These are phyloP conservation scores for Physcomitrellopsis africana DNA, from an alignment of 225 moss, liverwort and hornwort genomes.

Conservation along the genomic window DNA sequence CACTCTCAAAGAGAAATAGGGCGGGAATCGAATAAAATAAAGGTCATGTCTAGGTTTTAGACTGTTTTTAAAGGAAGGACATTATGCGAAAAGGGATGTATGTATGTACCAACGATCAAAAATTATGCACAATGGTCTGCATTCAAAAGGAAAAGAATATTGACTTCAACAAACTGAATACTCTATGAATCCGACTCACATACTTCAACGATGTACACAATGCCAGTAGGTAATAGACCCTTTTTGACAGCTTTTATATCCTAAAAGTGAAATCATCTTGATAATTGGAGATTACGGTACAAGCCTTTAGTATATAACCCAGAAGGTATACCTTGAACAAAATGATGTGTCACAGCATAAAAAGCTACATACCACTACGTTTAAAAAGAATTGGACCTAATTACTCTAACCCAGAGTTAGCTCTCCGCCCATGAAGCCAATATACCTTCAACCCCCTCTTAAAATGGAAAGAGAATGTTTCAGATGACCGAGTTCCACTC, in stretches of 20 bases:
- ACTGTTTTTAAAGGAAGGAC: not conserved
- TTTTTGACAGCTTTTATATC: slow-evolving; percentile 4
- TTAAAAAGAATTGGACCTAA: slow-evolving; percentile 35
- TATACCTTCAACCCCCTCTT: slow-evolving; percentile 30
- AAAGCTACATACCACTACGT: slow-evolving; percentile 17
- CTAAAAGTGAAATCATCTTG: slow-evolving; percentile 23
- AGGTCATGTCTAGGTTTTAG: too few relatives aligned
- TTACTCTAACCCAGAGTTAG: slow-evolving; percentile 1
- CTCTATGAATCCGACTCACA: slow-evolving; percentile 12
- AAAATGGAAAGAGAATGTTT: slow-evolving; percentile 29
- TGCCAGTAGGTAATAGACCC: slow-evolving; percentile 10
- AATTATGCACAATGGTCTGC: not conserved
- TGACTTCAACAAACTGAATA: slow-evolving; percentile 16
- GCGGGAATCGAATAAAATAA: too few relatives aligned
- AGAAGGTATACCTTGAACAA: slow-evolving; percentile 26
- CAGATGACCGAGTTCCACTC: slow-evolving; percentile 23
- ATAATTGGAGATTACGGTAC: slow-evolving; percentile 28
- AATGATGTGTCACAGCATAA: slow-evolving; percentile 27
- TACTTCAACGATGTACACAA: slow-evolving; percentile 12
- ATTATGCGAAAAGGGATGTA: not conserved
- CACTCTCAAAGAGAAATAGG: too few relatives aligned
- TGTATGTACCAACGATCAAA: not conserved
- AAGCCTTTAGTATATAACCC: slow-evolving; percentile 25
- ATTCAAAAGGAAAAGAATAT: not conserved
- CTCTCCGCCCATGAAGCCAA: slow-evolving; percentile 35